phyloP scores from a whole-genome alignment of 1,139 yeast genomes.

The Saccharomycopsis hybrid region DNA sequence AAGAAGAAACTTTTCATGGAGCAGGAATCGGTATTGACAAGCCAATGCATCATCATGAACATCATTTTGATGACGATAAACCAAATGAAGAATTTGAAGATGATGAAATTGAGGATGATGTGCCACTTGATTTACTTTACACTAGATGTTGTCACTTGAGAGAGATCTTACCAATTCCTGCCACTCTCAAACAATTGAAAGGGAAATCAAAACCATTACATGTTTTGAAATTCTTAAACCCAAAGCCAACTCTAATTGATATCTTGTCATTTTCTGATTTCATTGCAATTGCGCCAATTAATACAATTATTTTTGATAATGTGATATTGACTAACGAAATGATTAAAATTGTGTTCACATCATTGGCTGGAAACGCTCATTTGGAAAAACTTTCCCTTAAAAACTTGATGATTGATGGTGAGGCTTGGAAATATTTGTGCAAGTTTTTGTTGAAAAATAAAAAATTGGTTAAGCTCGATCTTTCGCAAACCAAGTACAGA shows the following conservation, averaged over 20 bases:
- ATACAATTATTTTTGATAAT: slow-evolving; percentile 74
- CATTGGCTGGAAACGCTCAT: slow-evolving; percentile 49
- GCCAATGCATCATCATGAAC: slow-evolving; percentile 65
- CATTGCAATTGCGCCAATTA: slow-evolving; percentile 74
- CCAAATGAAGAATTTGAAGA: slow-evolving; percentile 21
- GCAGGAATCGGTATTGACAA: slow-evolving; percentile 42
- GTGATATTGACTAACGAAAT: slow-evolving; percentile 75
- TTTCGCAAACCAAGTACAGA: slow-evolving; percentile 68
- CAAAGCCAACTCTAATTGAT: slow-evolving; percentile 87
- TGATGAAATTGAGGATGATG: slow-evolving; percentile 25
- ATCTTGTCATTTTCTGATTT: slow-evolving; percentile 84
- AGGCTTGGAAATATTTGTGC: slow-evolving; percentile 73
- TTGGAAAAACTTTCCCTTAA: slow-evolving; percentile 70
- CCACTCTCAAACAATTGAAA: slow-evolving; percentile 72
- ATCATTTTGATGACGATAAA: slow-evolving; percentile 41
- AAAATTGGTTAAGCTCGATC: slow-evolving; percentile 60
- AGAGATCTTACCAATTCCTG: slow-evolving; percentile 70
- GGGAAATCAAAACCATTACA: slow-evolving; percentile 70
- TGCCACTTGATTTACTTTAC: slow-evolving; percentile 56
- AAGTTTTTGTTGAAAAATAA: slow-evolving; percentile 57
- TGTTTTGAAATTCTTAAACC: slow-evolving; percentile 73
- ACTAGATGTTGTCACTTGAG: slow-evolving; percentile 72
- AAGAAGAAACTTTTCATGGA: slow-evolving; percentile 29
- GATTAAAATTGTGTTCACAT: slow-evolving; percentile 62
- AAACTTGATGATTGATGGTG: slow-evolving; percentile 65